A percentile compares a stretch with the other conserved stretches of the same genome.
phyloP scores from a whole-genome alignment of 2,329 filamentous ascomycete species.

The Monosporascus sp. region DNA sequence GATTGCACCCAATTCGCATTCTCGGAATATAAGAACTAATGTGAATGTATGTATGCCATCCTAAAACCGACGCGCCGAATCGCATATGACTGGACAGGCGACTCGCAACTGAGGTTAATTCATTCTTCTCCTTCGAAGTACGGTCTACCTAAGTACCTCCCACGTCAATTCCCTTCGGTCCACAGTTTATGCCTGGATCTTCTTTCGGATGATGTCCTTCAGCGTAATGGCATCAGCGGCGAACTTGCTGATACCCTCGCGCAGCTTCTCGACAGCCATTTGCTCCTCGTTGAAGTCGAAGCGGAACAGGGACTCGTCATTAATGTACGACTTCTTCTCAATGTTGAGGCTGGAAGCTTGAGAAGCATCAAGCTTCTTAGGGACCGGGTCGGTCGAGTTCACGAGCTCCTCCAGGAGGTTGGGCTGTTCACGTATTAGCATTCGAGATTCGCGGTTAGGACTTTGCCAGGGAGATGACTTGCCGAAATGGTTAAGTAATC shows the following conservation, averaged over 20 bases:
- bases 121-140: no score
- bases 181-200: constrained; percentile 53
- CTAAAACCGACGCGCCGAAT: no score
- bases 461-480: constrained; percentile 32
- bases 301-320: constrained; percentile 84
- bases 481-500: constrained; percentile 98
- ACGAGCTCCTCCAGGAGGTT: constrained; percentile 89
- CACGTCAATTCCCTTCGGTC: not conserved
- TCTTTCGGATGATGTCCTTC: constrained; percentile 85
- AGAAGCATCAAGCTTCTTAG: constrained; percentile 83
- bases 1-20: no score
- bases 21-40: no score
- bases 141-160: no score
- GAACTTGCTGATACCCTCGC: constrained; percentile 99
- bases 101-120: no score
- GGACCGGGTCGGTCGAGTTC: constrained; percentile 75
- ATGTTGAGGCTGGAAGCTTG: constrained; percentile 65
- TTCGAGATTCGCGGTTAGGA: not conserved
- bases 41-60: no score
- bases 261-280: constrained; percentile 99
- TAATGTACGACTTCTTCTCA: constrained; percentile 85
- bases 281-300: constrained; percentile 99
- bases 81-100: no score
- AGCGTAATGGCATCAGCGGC: constrained; percentile 91
- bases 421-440: constrained; percentile 48